Evolutionary conservation across 176 grass and related monocot species (phyloP).

Genomic region (Oryza coarctata): DNA sequence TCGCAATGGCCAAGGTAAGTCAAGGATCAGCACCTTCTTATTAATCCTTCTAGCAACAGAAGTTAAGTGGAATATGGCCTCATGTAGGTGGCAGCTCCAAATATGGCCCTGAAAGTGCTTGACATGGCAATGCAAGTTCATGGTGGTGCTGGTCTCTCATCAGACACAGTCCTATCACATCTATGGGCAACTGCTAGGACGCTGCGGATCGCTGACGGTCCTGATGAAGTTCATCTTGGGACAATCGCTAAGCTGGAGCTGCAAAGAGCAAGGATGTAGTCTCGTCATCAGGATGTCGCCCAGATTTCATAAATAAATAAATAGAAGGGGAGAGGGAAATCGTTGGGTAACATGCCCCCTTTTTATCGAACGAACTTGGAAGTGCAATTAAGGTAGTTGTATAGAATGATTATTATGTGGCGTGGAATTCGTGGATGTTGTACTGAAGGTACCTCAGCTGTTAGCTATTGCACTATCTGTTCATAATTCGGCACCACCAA

Average conservation of each 20-base stretch:
- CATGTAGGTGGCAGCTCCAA: slow-evolving; percentile 85
- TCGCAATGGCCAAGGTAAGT: slow-evolving; percentile 94
- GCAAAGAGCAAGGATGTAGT: slow-evolving; percentile 58
- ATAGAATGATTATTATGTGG: slow-evolving; percentile 22
- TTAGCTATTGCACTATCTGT: background rate
- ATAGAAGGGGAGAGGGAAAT: background rate
- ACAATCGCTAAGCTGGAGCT: slow-evolving; percentile 87
- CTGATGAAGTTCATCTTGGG: slow-evolving; percentile 90
- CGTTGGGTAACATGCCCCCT: background rate
- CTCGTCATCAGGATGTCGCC: background rate
- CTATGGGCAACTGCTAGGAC: slow-evolving; percentile 86
- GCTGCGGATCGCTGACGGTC: slow-evolving; percentile 81
- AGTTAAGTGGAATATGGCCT: background rate
- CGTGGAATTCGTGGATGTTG: background rate
- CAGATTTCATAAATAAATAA: background rate
- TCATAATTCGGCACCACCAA: background rate
- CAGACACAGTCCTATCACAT: slow-evolving; percentile 67
- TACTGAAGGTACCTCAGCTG: background rate
- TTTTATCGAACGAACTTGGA: background rate
- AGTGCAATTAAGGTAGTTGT: background rate
- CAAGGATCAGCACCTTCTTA: background rate
- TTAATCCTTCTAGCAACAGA: background rate
- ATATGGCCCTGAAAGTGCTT: slow-evolving; percentile 91
- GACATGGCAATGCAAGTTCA: slow-evolving; percentile 97
- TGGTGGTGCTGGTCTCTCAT: slow-evolving; percentile 77